These are phyloP conservation scores for Penicillium italicum DNA, from an alignment of 2,329 filamentous ascomycete genomes.

Conservation along the genomic window DNA sequence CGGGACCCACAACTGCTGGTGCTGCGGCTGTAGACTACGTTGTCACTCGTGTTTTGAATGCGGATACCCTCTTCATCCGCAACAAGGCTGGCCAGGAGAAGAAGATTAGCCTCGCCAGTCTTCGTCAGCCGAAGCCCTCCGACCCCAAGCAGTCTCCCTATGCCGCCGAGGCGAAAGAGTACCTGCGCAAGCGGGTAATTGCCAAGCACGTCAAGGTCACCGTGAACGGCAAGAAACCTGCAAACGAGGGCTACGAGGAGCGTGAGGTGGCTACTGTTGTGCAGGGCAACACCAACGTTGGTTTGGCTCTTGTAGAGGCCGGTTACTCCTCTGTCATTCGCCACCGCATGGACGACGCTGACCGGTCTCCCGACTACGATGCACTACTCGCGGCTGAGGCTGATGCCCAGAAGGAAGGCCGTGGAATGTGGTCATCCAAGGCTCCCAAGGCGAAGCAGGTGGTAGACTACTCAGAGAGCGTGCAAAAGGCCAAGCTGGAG, in stretches of 20 bases:
- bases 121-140: conserved; percentile 84
- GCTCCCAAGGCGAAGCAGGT: conserved; percentile 77
- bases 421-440: conserved; percentile 94
- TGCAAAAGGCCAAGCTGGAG: conserved; percentile 95
- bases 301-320: conserved; percentile 78
- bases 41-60: conserved; percentile 80
- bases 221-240: conserved; percentile 86
- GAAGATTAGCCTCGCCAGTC: conserved; percentile 85
- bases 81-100: conserved; percentile 83
- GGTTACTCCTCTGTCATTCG: conserved; percentile 93
- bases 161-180: conserved; percentile 92
- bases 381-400: conserved; percentile 46
- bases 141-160: conserved; percentile 87
- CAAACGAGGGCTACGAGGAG: conserved; percentile 85
- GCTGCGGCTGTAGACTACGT: conserved; percentile 67
- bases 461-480: conserved; percentile 83
- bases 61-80: conserved; percentile 82
- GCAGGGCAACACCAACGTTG: conserved; percentile 81
- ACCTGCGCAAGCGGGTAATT: conserved; percentile 86
- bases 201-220: conserved; percentile 90
- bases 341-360: conserved; percentile 90
- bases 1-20: conserved; percentile 59
- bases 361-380: conserved; percentile 91
- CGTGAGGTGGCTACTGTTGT: conserved; percentile 89
- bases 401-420: conserved; percentile 75